Evolutionary conservation across 805 yeast species (phyloP), one percentile per base, ranked within the genome.

Genomic region (Martiniozyma abietophila): DNA sequence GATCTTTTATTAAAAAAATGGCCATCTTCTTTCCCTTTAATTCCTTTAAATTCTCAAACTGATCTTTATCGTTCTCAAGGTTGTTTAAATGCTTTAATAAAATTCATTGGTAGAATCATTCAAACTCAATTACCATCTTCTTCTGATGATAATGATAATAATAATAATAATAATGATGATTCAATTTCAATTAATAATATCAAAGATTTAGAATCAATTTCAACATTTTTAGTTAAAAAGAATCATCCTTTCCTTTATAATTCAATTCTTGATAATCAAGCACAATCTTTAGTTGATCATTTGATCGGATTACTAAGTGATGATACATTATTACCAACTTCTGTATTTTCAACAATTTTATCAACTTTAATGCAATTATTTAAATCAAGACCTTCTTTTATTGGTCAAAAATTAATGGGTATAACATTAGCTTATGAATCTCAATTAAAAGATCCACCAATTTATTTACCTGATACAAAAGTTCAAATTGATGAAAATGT

Each of bases 11-110:
- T 81, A n/a, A 56, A 64, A 8, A 67, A 74, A 38, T 83, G 84
- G 75, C 70, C 66, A 16, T 53, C 73, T 4, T 44, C 69, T 7
- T 75, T 64, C 45, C 85, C 84, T 4, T 62, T 74, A 36, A 53
- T 59, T 15, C 56, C 65, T 11, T 56, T 64, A 14, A 73, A 65
- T 35, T 61, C 64, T 28, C 82, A 71, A 40, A 62, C 64, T 24
- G 76, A 72, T 44, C 46, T 56, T 20, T 48, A 61, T 23, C 67
- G 76, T 51, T 68, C 74, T 30, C 55, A 75, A 25, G 74, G 80
- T 10, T 61, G 76, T 30, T 75, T 71, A 53, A 58, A 81, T n/a
- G 77, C 88, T 19, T 63, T 80, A n/a, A 61, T 79, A 34, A 83
- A 80, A 55, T 75, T 88, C 39, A 70, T 84, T 8, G 74, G 74